Evolutionary conservation across 2,329 filamentous ascomycete species (phyloP), one percentile per base, ranked within the genome.

Genomic region (Claviceps quebecensis): DNA sequence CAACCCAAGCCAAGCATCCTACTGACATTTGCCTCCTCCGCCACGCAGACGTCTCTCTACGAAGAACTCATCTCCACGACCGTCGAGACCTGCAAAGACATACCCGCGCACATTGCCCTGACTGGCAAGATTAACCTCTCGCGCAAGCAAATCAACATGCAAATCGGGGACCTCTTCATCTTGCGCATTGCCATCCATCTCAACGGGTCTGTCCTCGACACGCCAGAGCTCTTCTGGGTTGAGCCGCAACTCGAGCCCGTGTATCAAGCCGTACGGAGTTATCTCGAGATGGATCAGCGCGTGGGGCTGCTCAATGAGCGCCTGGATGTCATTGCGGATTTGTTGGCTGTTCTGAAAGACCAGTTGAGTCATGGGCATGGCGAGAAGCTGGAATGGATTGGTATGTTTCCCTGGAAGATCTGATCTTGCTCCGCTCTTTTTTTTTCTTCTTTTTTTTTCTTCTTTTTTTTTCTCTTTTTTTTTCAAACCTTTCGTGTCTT

Each of bases 121-220:
- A 96, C 91, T 0, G 93, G 93, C 56, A 93, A 90, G 63, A 93
- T 98, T 62, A 84, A 87, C 51, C 80, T 98, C 53, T 88, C 83
- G 53, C 82, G 91, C 44, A 81, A 82, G 53, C 83, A 97, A 65
- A 96, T 98, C 74, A 97, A 97, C 73, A 97, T 97, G 90, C 90
- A 97, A 69, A 96, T 98, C 55, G 93, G 93, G 65, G 90, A 98
- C 71, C 80, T 98, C 50, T 98, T 98, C 68, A 97, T 98, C 63
- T 73, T 98, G 36, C 82, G 93, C 54, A 97, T 98, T 71, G 96
- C 93, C 67, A 97, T 98, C 62, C 94, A 98, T 69, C 77, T 98
- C 48, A 95, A 97, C 67, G 93, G 93, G 37, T 95, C 87, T 34
- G 90, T 98, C 5, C 83, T 98, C 40, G 93, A 98, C 66, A 95